Evolutionary conservation across 1,139 yeast species (phyloP), one percentile per base, ranked within the genome.

Genomic region (Kluyveromyces sp.): DNA sequence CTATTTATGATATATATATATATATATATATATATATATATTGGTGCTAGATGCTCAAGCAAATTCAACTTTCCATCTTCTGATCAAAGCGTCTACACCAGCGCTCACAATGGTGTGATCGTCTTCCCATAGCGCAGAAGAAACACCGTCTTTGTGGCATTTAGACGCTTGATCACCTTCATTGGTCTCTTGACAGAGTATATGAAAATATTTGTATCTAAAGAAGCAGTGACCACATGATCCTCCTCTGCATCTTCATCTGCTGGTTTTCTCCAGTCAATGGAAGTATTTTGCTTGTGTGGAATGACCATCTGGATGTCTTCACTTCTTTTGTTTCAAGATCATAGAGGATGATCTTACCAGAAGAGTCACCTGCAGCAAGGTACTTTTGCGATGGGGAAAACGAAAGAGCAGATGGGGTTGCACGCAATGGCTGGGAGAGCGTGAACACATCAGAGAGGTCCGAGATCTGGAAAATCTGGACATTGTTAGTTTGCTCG

Each of bases 261-360:
- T 8, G 31, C 40, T 4, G 37, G 29, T 5, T 64, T 63, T 47
- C 49, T 61, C 97, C 97, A 92, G 33, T 79, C 68, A 42, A 94
- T 84, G 35, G 83, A 78, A 47, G 78, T 80, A 92, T 83, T 49
- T 77, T 80, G 48, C 95, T 82, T 3, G 90, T 84, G 64, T 94
- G 97, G 79, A 86, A 90, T 0, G 95, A 83, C 99, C 99, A 92
- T 61, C 97, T 78, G 0, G 94, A 79, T 1, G 97, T 89, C 41
- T 84, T 78, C 5, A 86, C 71, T 5, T 75, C 59, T 37, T 73
- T 77, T 42, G 79, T 80, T 1, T 67, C 65, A 21, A 78, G 63
- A 50, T 79, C 75, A 66, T 80, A 88, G 31, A 88, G 71, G 10
- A 82, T 69, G 54, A 88, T 86, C 63, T 92, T 92, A 36, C 98